Evolutionary conservation across 306 rosid genomes (phyloP).

Genomic region (Quercus agrifolia): DNA sequence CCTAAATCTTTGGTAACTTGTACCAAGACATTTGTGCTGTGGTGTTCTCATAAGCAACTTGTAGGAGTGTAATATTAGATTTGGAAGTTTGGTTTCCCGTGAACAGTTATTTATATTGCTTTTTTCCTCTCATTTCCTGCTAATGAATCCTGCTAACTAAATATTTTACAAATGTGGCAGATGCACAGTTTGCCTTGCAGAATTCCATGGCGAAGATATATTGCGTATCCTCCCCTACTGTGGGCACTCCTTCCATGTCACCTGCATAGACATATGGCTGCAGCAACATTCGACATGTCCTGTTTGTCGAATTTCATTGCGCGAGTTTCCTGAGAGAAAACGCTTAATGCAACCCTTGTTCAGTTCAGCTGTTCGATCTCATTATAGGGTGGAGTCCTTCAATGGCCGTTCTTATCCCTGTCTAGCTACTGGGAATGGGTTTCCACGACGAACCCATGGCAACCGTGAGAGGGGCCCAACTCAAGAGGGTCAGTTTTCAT

Average conservation of each 20-base stretch:
- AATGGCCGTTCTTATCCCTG: constrained; percentile 42
- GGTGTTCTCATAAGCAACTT: background rate
- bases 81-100: background rate
- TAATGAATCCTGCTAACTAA: constrained; percentile 12
- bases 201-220: constrained; percentile 66
- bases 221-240: constrained; percentile 87
- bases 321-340: constrained; percentile 50
- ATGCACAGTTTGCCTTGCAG: constrained; percentile 82
- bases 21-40: background rate
- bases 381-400: constrained; percentile 37
- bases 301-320: constrained; percentile 78
- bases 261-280: constrained; percentile 94
- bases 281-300: constrained; percentile 92
- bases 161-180: constrained; percentile 40
- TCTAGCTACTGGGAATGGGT: constrained; percentile 29
- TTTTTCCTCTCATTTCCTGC: background rate
- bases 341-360: constrained; percentile 62
- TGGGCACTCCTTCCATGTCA: constrained; percentile 82
- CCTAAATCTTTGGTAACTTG: background rate
- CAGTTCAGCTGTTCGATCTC: constrained; percentile 57
- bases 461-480: constrained; percentile 39
- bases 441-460: constrained; percentile 32
- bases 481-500: constrained; percentile 41
- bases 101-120: background rate
- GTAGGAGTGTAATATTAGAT: background rate